phyloP scores from a whole-genome alignment of 352 stramenopile genomes.

The Ophiocytium majus region DNA sequence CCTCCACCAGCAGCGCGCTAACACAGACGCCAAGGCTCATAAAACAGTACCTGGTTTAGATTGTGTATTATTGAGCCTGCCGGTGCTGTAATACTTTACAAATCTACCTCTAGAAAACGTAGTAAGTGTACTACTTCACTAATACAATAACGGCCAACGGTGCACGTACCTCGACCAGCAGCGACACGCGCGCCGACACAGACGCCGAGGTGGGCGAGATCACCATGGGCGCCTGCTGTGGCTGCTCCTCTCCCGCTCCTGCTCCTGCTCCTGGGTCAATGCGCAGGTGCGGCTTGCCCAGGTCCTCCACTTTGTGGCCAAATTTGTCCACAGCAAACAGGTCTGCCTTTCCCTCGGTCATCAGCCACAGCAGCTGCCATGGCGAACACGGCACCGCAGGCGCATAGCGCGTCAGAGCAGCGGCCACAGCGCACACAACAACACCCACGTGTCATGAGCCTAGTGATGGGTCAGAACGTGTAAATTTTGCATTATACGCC shows the following conservation, averaged over 20 bases:
- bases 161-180: not conserved
- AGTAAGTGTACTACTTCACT: too few relatives aligned
- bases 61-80: too few relatives aligned
- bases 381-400: not conserved
- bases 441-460: not conserved
- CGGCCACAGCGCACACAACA: not conserved
- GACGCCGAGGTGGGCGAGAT: not conserved
- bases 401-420: not conserved
- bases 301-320: conserved; percentile 46
- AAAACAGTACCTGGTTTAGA: too few relatives aligned
- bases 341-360: conserved; percentile 38
- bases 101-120: too few relatives aligned
- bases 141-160: too few relatives aligned
- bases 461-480: not conserved
- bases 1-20: too few relatives aligned
- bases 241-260: not conserved
- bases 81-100: too few relatives aligned
- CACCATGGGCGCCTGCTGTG: not conserved
- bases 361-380: conserved; percentile 13
- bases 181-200: not conserved
- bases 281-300: not conserved
- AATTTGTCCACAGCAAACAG: conserved; percentile 35
- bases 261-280: not conserved
- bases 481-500: not conserved
- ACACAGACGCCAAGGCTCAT: too few relatives aligned